Conservation (phyloP, 192 early-diverging fungal genomes). For the Podila verticillata region DNA sequence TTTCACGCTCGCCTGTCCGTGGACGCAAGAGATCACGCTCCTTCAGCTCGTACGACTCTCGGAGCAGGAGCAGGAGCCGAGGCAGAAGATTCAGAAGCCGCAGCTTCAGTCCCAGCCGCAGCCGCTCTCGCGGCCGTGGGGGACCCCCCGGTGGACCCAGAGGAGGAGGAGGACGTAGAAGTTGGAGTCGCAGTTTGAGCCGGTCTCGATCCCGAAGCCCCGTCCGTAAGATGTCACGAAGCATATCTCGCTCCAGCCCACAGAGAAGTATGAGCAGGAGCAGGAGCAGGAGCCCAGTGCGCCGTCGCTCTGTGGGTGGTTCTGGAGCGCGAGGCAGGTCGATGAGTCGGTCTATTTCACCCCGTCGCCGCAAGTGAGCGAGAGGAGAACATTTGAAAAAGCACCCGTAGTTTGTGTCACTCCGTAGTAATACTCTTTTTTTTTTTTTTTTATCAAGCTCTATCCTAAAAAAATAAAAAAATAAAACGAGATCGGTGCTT, state of each 20-base stretch:
- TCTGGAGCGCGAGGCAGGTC: conserved; percentile 23
- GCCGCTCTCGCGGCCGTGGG: conserved; percentile 13
- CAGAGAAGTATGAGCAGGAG: conserved; percentile 22
- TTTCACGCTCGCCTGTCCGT: conserved; percentile 42
- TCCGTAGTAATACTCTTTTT: no score
- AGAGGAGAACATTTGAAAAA: background rate
- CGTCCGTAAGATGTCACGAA: conserved; percentile 1
- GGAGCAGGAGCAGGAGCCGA: conserved; percentile 31
- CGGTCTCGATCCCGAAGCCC: conserved; percentile 5
- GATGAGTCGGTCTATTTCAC: conserved; percentile 28
- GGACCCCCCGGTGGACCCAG: no score
- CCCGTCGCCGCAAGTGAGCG: conserved; percentile 31
- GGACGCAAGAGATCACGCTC: conserved; percentile 48
- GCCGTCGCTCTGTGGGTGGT: conserved; percentile 19
- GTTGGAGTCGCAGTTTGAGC: conserved; percentile 1
- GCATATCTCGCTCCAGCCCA: conserved; percentile 4
- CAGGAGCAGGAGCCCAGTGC: conserved; percentile 30
- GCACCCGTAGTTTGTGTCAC: no score
- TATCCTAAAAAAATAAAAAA: no score
- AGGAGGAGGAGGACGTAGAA: background rate
- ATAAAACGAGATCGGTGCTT: no score
- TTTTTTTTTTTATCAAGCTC: no score
- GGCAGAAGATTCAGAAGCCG: conserved; percentile 19
- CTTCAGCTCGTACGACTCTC: conserved; percentile 40
- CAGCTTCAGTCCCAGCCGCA: conserved; percentile 26